Percentiles rank a stretch among this genome's conserved stretches.
Conservation (phyloP, 1,139 yeast species). For the Taphrina betulina region DNA sequence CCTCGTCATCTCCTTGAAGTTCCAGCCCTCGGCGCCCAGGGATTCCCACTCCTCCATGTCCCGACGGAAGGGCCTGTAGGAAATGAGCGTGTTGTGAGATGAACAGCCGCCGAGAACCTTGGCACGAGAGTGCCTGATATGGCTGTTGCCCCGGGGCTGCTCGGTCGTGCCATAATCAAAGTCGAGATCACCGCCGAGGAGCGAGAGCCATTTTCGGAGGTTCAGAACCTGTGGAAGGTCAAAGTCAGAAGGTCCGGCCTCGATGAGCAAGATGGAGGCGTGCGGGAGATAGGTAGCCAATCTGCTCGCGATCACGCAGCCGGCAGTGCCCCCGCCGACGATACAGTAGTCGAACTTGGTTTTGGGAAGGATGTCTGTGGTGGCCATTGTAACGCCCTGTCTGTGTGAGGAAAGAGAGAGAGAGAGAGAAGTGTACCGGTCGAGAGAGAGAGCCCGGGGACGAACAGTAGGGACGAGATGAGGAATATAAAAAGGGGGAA, state of each 20-base stretch:
- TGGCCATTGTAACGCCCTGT: slow-evolving; percentile 9
- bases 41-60: slow-evolving; percentile 25
- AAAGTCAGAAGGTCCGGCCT: slow-evolving; percentile 24
- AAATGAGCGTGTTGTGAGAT: slow-evolving; percentile 24
- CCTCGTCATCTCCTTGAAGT: slow-evolving; percentile 12
- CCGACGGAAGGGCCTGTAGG: slow-evolving; percentile 22
- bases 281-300: slow-evolving; percentile 23
- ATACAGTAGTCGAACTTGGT: slow-evolving; percentile 30
- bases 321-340: slow-evolving; percentile 32
- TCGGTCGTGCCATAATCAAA: slow-evolving; percentile 25
- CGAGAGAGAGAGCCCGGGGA: too few relatives aligned
- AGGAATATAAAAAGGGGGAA: too few relatives aligned
- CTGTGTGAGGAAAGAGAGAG: too few relatives aligned
- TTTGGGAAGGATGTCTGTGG: slow-evolving; percentile 1
- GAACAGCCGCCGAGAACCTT: slow-evolving; percentile 26
- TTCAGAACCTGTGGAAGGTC: slow-evolving; percentile 16
- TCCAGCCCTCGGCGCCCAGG: slow-evolving; percentile 18
- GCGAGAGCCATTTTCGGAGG: slow-evolving; percentile 20
- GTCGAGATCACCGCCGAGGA: slow-evolving; percentile 21
- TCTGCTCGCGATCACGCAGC: slow-evolving; percentile 29
- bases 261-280: slow-evolving; percentile 17
- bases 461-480: too few relatives aligned
- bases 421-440: too few relatives aligned
- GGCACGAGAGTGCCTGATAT: slow-evolving; percentile 24
- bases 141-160: slow-evolving; percentile 24